Evolutionary conservation across 2,329 filamentous ascomycete genomes (phyloP).

Genomic region (Hypoxylon sp.): DNA sequence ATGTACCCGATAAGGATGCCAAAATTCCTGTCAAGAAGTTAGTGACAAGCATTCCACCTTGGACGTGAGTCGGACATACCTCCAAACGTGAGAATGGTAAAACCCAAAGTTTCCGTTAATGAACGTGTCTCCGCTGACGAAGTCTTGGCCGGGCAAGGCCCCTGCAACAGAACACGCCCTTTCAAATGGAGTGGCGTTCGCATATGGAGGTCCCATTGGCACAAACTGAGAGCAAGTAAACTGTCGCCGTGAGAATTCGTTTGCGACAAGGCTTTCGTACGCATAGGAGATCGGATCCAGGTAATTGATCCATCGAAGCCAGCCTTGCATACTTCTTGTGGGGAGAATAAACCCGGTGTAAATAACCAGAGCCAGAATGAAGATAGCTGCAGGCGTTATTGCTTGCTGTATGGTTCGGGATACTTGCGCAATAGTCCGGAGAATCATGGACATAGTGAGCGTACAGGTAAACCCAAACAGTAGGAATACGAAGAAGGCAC

Average conservation of each 20-base stretch:
- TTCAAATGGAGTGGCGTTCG: constrained; percentile 18
- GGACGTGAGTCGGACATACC: constrained; percentile 30
- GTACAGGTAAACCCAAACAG: constrained; percentile 81
- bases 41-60: neutral
- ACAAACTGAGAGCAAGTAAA: constrained; percentile 68
- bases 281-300: constrained; percentile 84
- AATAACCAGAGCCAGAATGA: constrained; percentile 76
- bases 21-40: constrained; percentile 56
- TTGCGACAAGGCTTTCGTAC: constrained; percentile 85
- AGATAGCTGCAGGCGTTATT: constrained; percentile 71
- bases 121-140: constrained; percentile 63
- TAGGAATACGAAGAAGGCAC: constrained; percentile 87
- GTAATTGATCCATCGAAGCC: constrained; percentile 88
- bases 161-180: constrained; percentile 29
- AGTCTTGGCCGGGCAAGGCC: constrained; percentile 55
- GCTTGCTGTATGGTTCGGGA: constrained; percentile 78
- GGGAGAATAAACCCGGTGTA: constrained; percentile 79
- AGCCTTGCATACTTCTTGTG: constrained; percentile 78
- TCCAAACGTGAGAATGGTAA: constrained; percentile 62
- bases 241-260: constrained; percentile 79
- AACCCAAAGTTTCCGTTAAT: constrained; percentile 62
- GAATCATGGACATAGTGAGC: constrained; percentile 87
- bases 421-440: constrained; percentile 78
- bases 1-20: constrained; percentile 66
- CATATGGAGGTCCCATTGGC: constrained; percentile 55